Percentiles rank a stretch among this genome's conserved stretches.
Conservation (phyloP, 345 rosid genomes). For the Brassica nigra region DNA sequence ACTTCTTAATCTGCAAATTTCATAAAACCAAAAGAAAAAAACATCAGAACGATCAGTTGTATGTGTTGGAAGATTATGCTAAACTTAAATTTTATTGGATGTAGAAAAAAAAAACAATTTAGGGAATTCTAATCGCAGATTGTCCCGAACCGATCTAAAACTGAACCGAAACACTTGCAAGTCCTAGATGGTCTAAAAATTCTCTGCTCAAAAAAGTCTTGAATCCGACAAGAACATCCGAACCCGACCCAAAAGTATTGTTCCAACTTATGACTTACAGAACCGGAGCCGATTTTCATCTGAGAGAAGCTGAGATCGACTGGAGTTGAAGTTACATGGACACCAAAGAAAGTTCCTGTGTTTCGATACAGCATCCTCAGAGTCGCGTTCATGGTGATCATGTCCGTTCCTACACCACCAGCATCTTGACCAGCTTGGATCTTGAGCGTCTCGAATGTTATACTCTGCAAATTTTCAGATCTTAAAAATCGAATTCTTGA, state of each 20-base stretch:
- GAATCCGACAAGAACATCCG: too few relatives aligned
- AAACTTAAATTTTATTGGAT: background rate
- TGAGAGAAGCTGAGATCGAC: slow-evolving; percentile 69
- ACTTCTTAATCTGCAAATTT: slow-evolving; percentile 63
- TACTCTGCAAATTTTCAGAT: slow-evolving; percentile 54
- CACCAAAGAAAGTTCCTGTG: slow-evolving; percentile 94
- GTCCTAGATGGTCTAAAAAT: background rate
- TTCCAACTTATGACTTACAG: slow-evolving; percentile 49
- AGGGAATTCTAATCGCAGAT: background rate
- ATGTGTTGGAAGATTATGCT: background rate
- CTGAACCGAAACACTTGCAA: background rate
- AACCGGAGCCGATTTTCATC: slow-evolving; percentile 73
- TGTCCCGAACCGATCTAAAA: background rate
- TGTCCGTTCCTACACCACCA: slow-evolving; percentile 85
- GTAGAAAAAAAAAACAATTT: background rate
- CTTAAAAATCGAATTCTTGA: background rate
- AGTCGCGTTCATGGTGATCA: slow-evolving; percentile 84
- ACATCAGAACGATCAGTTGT: background rate
- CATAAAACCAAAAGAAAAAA: background rate
- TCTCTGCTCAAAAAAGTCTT: background rate
- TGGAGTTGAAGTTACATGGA: slow-evolving; percentile 79
- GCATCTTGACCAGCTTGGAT: slow-evolving; percentile 94
- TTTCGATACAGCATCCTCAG: slow-evolving; percentile 72
- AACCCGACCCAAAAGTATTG: background rate
- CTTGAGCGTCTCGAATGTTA: slow-evolving; percentile 69